Percentiles rank a stretch among this genome's conserved stretches.
phyloP scores from a whole-genome alignment of 2,329 filamentous ascomycete species.

The Westerdykella ornata region DNA sequence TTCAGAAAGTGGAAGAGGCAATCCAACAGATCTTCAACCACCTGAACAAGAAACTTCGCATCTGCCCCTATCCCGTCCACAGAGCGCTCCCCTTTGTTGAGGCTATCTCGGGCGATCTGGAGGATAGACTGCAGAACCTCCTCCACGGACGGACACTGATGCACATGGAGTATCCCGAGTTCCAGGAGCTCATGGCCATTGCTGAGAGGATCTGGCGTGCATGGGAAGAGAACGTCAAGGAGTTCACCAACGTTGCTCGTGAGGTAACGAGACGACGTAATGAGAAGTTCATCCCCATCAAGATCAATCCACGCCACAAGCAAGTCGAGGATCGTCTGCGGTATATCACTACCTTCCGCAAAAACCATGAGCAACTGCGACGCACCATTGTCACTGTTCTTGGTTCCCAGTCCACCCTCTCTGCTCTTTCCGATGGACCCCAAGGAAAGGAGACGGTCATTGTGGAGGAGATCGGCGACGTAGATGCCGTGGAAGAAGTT shows the following conservation, averaged over 20 bases:
- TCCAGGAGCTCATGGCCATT: slow-evolving; percentile 74
- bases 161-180: slow-evolving; percentile 87
- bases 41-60: slow-evolving; percentile 94
- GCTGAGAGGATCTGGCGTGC: slow-evolving; percentile 80
- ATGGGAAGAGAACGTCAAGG: slow-evolving; percentile 95
- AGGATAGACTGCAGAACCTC: slow-evolving; percentile 76
- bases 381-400: slow-evolving; percentile 96
- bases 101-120: slow-evolving; percentile 89
- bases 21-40: slow-evolving; percentile 86
- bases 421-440: slow-evolving; percentile 34
- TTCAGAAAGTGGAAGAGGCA: slow-evolving; percentile 83
- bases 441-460: slow-evolving; percentile 50
- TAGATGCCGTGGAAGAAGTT: slow-evolving; percentile 95
- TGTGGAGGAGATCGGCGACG: slow-evolving; percentile 91
- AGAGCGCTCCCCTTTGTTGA: slow-evolving; percentile 91
- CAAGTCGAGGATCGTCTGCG: slow-evolving; percentile 85
- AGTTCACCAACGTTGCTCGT: slow-evolving; percentile 94
- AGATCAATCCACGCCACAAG: slow-evolving; percentile 79
- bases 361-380: slow-evolving; percentile 96
- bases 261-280: slow-evolving; percentile 89
- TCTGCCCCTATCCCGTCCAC: slow-evolving; percentile 90
- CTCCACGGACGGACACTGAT: slow-evolving; percentile 83
- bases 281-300: slow-evolving; percentile 98
- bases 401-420: slow-evolving; percentile 52
- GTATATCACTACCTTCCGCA: slow-evolving; percentile 90